phyloP scores from a whole-genome alignment of 805 yeast species.

The Nakazawaea sp. region DNA sequence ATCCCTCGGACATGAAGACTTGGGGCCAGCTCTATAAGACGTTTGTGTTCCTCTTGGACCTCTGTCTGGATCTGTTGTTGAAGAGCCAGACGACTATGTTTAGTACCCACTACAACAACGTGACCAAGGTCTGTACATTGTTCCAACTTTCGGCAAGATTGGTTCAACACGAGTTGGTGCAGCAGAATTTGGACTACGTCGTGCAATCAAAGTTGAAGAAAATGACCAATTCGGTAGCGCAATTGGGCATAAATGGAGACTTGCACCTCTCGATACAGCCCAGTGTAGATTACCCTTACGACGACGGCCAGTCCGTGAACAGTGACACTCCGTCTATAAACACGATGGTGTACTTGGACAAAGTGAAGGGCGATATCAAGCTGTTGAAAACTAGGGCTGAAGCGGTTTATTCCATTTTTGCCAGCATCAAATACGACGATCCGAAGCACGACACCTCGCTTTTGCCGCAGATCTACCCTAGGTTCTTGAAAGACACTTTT shows the following conservation, averaged over 20 bases:
- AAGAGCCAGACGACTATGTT: slow-evolving; percentile 46
- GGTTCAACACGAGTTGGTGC: slow-evolving; percentile 41
- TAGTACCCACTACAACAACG: slow-evolving; percentile 42
- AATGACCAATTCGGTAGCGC: slow-evolving; percentile 49
- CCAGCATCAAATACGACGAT: slow-evolving; percentile 14
- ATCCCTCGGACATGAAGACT: slow-evolving; percentile 48
- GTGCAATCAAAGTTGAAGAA: slow-evolving; percentile 44
- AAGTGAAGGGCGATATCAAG: slow-evolving; percentile 18
- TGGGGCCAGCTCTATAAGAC: slow-evolving; percentile 54
- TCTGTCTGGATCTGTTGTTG: slow-evolving; percentile 42
- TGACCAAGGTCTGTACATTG: slow-evolving; percentile 45
- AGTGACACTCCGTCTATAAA: background rate
- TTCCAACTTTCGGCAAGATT: slow-evolving; percentile 52
- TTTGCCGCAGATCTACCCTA: slow-evolving; percentile 63
- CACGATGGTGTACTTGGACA: slow-evolving; percentile 13
- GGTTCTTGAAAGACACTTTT: slow-evolving; percentile 58
- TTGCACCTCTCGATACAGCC: slow-evolving; percentile 36
- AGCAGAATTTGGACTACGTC: slow-evolving; percentile 37
- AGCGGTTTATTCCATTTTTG: slow-evolving; percentile 13
- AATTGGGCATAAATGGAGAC: slow-evolving; percentile 57
- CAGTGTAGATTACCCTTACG: background rate
- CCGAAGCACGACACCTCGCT: slow-evolving; percentile 13
- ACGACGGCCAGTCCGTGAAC: slow-evolving; percentile 1
- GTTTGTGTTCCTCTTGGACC: slow-evolving; percentile 39
- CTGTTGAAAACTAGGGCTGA: slow-evolving; percentile 16